A percentile compares a stretch with the other conserved stretches of the same genome.
Conservation (phyloP, 2,329 filamentous ascomycete species). For the Penicillium sp. region DNA sequence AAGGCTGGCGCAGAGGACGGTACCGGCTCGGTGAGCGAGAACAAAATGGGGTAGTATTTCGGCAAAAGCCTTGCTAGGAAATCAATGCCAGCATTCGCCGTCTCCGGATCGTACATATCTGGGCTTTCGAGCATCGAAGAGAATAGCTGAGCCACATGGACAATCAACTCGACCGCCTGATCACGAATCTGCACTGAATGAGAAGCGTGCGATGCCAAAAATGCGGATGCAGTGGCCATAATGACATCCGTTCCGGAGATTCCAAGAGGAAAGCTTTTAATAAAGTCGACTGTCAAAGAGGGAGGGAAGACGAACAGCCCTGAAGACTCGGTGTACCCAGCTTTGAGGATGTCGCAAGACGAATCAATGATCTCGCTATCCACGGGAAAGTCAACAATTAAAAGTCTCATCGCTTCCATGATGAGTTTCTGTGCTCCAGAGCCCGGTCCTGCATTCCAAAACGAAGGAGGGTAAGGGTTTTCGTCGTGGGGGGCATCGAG, state of each 20-base stretch:
- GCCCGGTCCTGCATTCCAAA: conserved; percentile 39
- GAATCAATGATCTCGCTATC: conserved; percentile 46
- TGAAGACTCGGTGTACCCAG: conserved; percentile 45
- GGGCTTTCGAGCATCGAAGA: conserved; percentile 37
- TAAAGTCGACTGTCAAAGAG: conserved; percentile 41
- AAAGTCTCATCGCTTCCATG: conserved; percentile 41
- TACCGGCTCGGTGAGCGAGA: conserved; percentile 30
- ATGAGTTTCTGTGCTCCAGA: conserved; percentile 34
- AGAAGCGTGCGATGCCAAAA: conserved; percentile 44
- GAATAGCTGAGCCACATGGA: conserved; percentile 41
- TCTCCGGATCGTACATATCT: conserved; percentile 41
- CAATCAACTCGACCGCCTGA: conserved; percentile 36
- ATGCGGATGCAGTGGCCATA: conserved; percentile 48
- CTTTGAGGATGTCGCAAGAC: conserved; percentile 47
- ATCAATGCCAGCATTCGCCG: conserved; percentile 46
- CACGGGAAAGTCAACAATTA: conserved; percentile 41
- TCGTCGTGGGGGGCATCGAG: conserved; percentile 26
- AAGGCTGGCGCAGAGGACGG: conserved; percentile 7
- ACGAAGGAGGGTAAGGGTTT: conserved; percentile 33
- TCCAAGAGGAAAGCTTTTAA: conserved; percentile 41
- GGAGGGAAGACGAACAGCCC: conserved; percentile 46
- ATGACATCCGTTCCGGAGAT: conserved; percentile 43
- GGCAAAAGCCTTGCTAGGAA: conserved; percentile 44
- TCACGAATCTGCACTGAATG: conserved; percentile 35
- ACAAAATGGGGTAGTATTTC: conserved; percentile 42